These are phyloP conservation scores for Neoboletus brunneissimus DNA, from an alignment of 768 basidiomycete species.

Conservation along the genomic window DNA sequence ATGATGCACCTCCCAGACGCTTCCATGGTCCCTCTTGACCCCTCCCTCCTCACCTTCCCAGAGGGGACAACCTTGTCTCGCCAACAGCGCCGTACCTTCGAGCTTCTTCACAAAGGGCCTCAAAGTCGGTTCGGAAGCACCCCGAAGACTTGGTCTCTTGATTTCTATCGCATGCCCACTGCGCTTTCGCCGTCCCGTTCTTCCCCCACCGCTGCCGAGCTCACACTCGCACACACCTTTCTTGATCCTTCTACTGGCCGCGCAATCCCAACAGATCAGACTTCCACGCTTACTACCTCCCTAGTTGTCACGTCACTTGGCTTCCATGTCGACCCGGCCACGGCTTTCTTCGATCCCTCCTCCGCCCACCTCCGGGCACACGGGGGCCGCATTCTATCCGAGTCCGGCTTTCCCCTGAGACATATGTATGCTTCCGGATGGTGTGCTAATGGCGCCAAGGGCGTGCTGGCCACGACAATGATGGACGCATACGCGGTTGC, in stretches of 20 bases:
- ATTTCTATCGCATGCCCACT: conserved; percentile 76
- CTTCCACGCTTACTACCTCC: conserved; percentile 56
- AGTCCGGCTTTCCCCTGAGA: conserved; percentile 38
- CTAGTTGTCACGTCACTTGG: conserved; percentile 88
- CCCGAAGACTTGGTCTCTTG: conserved; percentile 71
- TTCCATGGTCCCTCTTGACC: conserved; percentile 61
- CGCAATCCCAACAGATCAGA: conserved; percentile 55
- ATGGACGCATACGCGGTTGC: conserved; percentile 83
- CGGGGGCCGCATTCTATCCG: conserved; percentile 47
- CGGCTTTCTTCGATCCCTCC: conserved; percentile 56
- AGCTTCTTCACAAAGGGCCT: conserved; percentile 66
- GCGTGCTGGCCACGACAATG: conserved; percentile 92
- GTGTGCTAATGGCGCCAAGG: conserved; percentile 88
- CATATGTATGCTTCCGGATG: conserved; percentile 92
- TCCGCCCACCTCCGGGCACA: conserved; percentile 55
- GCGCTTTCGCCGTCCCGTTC: conserved; percentile 35
- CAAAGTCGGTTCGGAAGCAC: conserved; percentile 47
- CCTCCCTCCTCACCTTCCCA: conserved; percentile 40
- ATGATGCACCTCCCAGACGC: conserved; percentile 64
- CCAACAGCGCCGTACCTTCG: conserved; percentile 63
- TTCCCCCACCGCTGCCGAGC: conserved; percentile 32
- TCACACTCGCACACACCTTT: conserved; percentile 60
- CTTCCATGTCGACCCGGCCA: conserved; percentile 66
- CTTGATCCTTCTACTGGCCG: conserved; percentile 48
- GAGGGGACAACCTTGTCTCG: conserved; percentile 43